Percentiles rank a stretch among this genome's conserved stretches.
Evolutionary conservation across 164 flowering plant species (phyloP).

Genomic region (Aristolochia californica): DNA sequence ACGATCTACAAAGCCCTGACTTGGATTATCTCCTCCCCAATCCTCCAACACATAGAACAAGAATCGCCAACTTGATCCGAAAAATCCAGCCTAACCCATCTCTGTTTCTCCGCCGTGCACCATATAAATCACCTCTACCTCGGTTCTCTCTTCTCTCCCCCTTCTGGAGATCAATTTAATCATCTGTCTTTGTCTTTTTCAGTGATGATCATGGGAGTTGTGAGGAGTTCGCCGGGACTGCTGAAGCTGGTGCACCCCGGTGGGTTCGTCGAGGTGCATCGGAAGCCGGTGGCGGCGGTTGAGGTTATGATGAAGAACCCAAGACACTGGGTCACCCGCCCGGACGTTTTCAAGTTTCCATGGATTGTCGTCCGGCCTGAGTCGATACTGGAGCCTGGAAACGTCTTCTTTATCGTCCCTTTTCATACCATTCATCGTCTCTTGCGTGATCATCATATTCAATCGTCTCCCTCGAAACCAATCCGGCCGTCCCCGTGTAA

Average conservation of each 20-base stretch:
- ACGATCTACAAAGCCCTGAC: too few species aligned
- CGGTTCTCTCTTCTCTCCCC: too few species aligned
- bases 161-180: too few species aligned
- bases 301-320: conserved; percentile 50
- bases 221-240: conserved; percentile 12
- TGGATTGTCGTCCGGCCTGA: conserved; percentile 53
- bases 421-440: conserved; percentile 28
- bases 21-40: too few species aligned
- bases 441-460: conserved; percentile 12
- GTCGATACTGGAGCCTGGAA: conserved; percentile 35
- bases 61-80: too few species aligned
- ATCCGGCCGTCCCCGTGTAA: not conserved
- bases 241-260: conserved; percentile 54
- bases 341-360: conserved; percentile 53
- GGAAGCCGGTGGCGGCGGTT: conserved; percentile 27
- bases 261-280: conserved; percentile 29
- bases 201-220: conserved; percentile 10
- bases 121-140: too few species aligned
- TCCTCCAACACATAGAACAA: too few species aligned
- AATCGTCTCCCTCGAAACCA: not conserved
- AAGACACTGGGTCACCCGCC: conserved; percentile 45
- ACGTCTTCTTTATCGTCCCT: conserved; percentile 45
- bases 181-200: too few species aligned
- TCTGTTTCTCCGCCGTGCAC: too few species aligned
- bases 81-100: too few species aligned